A percentile compares a stretch with the other conserved stretches of the same genome.
phyloP scores from a whole-genome alignment of 352 stramenopile genomes.

The Saprolegnia parasitica region DNA sequence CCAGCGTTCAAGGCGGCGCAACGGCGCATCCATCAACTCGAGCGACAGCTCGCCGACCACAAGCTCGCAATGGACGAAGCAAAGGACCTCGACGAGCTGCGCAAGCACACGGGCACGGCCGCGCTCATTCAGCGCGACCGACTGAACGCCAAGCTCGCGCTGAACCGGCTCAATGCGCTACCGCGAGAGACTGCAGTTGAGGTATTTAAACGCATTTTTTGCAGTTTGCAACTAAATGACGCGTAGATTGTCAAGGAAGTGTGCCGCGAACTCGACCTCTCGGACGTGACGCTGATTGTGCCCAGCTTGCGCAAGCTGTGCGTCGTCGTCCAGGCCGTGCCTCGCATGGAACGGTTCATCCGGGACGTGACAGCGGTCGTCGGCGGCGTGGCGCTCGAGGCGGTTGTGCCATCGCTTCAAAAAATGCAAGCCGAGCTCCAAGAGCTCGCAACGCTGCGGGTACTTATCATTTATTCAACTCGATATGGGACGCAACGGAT shows the following conservation, averaged over 20 bases:
- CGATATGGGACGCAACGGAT: no score
- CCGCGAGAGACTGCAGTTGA: conserved; percentile 70
- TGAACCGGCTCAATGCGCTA: conserved; percentile 73
- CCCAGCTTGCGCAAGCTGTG: conserved; percentile 78
- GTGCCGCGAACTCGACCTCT: conserved; percentile 71
- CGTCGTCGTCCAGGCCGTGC: conserved; percentile 69
- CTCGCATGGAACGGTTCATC: conserved; percentile 84
- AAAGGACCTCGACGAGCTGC: conserved; percentile 68
- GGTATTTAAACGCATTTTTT: no score
- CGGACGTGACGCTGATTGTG: conserved; percentile 74
- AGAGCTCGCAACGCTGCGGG: conserved; percentile 58
- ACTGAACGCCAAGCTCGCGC: conserved; percentile 66
- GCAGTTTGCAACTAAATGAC: no score
- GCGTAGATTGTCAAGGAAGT: conserved; percentile 66
- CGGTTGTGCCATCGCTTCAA: conserved; percentile 65
- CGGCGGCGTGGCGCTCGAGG: conserved; percentile 55
- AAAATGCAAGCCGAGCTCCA: conserved; percentile 56
- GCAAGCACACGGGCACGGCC: conserved; percentile 77
- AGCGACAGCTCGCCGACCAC: conserved; percentile 67
- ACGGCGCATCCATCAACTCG: conserved; percentile 67
- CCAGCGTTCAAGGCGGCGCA: conserved; percentile 69
- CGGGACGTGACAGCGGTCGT: conserved; percentile 77
- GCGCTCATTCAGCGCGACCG: conserved; percentile 74
- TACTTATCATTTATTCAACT: conserved; percentile 19
- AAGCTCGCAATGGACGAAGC: conserved; percentile 70